Conservation (phyloP, 805 yeast genomes). For the Starmerella bombi region DNA sequence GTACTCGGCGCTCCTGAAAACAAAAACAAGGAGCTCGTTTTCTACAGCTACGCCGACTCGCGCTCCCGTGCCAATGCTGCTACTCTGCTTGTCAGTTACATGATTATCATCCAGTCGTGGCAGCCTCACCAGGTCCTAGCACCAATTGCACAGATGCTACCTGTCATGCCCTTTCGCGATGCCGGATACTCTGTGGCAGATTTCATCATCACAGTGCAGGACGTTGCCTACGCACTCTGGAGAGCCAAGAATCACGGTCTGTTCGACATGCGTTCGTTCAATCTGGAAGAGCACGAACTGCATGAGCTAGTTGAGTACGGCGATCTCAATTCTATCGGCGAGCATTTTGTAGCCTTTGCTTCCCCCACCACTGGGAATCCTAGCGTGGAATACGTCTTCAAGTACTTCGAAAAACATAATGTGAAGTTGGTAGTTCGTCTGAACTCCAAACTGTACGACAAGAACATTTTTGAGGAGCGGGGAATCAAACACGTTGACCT, state of each 20-base stretch:
- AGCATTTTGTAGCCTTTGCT: slow-evolving; percentile 94
- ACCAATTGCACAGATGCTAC: slow-evolving; percentile 81
- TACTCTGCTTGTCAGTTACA: slow-evolving; percentile 82
- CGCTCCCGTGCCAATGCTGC: slow-evolving; percentile 87
- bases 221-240: slow-evolving; percentile 93
- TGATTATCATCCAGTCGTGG: slow-evolving; percentile 92
- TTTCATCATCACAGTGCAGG: slow-evolving; percentile 85
- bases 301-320: slow-evolving; percentile 96
- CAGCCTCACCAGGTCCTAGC: slow-evolving; percentile 96
- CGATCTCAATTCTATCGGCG: slow-evolving; percentile 81
- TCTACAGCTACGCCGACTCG: slow-evolving; percentile 72
- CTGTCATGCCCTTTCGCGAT: slow-evolving; percentile 87
- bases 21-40: slow-evolving; percentile 77
- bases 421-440: slow-evolving; percentile 85
- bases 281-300: slow-evolving; percentile 85
- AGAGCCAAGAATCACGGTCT: slow-evolving; percentile 87
- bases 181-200: slow-evolving; percentile 97
- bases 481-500: slow-evolving; percentile 86
- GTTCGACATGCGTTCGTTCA: slow-evolving; percentile 69
- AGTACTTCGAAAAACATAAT: slow-evolving; percentile 54
- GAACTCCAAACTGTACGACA: slow-evolving; percentile 83
- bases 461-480: slow-evolving; percentile 63
- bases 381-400: slow-evolving; percentile 47
- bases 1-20: slow-evolving; percentile 74
- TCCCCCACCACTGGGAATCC: slow-evolving; percentile 51